Base-by-base conservation (phyloP, 139 green algal species). In the Chlamydomonas schloesseri region DNA sequence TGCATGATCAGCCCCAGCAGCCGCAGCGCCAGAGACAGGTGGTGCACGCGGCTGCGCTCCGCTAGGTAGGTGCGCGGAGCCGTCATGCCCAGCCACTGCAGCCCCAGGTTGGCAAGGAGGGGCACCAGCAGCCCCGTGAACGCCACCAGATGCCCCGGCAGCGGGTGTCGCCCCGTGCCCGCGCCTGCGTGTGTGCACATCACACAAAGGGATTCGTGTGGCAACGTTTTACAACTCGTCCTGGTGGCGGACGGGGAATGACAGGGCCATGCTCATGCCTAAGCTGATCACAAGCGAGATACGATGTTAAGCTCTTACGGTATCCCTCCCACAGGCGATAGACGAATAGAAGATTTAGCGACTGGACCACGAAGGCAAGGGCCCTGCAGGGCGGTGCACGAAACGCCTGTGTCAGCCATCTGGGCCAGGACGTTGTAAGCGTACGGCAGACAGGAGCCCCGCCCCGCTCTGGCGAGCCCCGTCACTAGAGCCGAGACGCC, bases 1-100 rank as follows among this genome's bases (percentile, higher is more conserved):
- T 84, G 78, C 79, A 85, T 85, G 23, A 76, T 8, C 46, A 85
- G 33, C 67, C 79, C 79, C 64, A 76, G 28, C 47, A 85, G 67
- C 23, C 79, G 18, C 67, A 29, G 65, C 67, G 37, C 11, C 37
- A 67, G 26, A 0, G 65, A 33, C 31, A n/a, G 47, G 42, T 55
- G 31, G 36, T 85, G 79, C 67, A 85, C 20, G 65, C 36, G 31
- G n/a, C 53, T 50, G 10, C 67, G 46, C n/a, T 76, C 65, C 79
- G 73, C 62, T 47, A 85, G 21, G 64, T 85, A 85, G 33, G 67
- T 24, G 1, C 46, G 47, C 2, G 67, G 65, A 0, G 79, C 67
- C 0, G 26, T 23, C 67, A 85, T 57, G 29, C n/a, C 47, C 4
- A 33, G 4, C 20, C 8, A 67, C 79, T 75, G 79, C n/a, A 85